A percentile compares a stretch with the other conserved stretches of the same genome.
These are phyloP conservation scores for Tilletia walkeri DNA, from an alignment of 1,284 basidiomycete species.

Conservation along the genomic window DNA sequence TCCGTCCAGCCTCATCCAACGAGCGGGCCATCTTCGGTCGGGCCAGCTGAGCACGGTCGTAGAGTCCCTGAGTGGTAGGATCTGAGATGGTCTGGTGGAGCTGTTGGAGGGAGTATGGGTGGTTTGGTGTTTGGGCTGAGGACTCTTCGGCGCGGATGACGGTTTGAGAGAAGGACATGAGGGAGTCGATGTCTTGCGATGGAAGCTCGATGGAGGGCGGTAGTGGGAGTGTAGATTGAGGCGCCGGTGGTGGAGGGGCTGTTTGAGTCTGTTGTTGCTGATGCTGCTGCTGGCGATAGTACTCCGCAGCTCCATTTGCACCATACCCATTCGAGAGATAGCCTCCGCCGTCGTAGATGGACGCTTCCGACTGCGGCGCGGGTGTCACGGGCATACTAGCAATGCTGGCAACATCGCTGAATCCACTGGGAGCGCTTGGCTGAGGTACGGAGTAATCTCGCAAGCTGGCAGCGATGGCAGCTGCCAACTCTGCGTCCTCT, in stretches of 20 bases:
- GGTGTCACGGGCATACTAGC: constrained; percentile 7
- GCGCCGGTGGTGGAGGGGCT: background rate
- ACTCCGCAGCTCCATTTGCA: background rate
- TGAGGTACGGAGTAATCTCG: constrained; percentile 62
- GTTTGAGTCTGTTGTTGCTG: background rate
- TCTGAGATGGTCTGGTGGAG: constrained; percentile 16
- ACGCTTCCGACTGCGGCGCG: constrained; percentile 10
- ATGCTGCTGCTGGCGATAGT: constrained; percentile 16
- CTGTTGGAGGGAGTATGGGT: constrained; percentile 22
- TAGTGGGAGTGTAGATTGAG: constrained; percentile 20
- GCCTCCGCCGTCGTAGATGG: constrained; percentile 13
- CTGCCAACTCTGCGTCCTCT: constrained; percentile 85
- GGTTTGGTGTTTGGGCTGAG: constrained; percentile 8
- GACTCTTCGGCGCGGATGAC: constrained; percentile 21
- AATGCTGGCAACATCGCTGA: constrained; percentile 23
- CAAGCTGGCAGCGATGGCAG: constrained; percentile 93
- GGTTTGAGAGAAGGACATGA: constrained; percentile 51
- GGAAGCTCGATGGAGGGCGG: constrained; percentile 49
- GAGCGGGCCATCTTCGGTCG: constrained; percentile 80
- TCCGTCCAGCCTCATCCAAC: constrained; percentile 79
- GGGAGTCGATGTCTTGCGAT: constrained; percentile 45
- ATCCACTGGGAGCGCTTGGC: constrained; percentile 41
- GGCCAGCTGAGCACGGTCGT: constrained; percentile 76
- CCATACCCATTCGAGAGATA: background rate
- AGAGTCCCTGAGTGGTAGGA: constrained; percentile 63